Evolutionary conservation across 805 yeast genomes (phyloP).

Genomic region (Lipomyces lipofer): DNA sequence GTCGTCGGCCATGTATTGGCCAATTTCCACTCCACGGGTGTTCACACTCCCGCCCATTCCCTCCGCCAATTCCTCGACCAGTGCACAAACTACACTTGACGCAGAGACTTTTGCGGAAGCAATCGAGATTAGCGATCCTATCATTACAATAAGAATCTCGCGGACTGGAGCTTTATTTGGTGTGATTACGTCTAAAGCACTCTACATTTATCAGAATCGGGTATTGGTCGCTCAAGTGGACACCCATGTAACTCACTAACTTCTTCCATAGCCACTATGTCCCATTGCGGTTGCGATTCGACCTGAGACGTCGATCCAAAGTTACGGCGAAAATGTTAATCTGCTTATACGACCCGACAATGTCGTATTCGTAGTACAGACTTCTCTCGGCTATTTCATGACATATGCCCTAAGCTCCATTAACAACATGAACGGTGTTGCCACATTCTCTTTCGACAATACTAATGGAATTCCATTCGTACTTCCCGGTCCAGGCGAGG

Average conservation of each 20-base stretch:
- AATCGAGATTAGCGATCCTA: conserved; percentile 37
- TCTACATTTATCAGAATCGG: conserved; percentile 45
- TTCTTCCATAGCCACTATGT: conserved; percentile 41
- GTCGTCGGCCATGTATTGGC: conserved; percentile 38
- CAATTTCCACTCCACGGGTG: conserved; percentile 37
- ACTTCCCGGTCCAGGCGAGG: conserved; percentile 45
- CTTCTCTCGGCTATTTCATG: conserved; percentile 31
- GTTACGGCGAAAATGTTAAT: conserved; percentile 50
- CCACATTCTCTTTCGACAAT: conserved; percentile 14
- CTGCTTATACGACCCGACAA: conserved; percentile 48
- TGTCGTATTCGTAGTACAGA: conserved; percentile 40
- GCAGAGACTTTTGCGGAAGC: not conserved
- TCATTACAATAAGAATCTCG: conserved; percentile 39
- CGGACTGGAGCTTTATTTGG: conserved; percentile 39
- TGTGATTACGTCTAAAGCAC: conserved; percentile 42
- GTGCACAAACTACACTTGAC: not conserved
- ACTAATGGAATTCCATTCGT: conserved; percentile 22
- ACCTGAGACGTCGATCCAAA: conserved; percentile 45
- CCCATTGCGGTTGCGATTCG: conserved; percentile 54
- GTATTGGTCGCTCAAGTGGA: conserved; percentile 19
- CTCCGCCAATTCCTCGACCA: not conserved
- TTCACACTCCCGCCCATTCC: conserved; percentile 34
- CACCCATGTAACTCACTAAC: conserved; percentile 5
- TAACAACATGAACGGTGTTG: conserved; percentile 9
- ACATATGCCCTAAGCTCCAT: conserved; percentile 25